Percentiles rank a stretch among this genome's conserved stretches.
Conservation (phyloP, 1,284 basidiomycete genomes). For the Malassezia brasiliensis region DNA sequence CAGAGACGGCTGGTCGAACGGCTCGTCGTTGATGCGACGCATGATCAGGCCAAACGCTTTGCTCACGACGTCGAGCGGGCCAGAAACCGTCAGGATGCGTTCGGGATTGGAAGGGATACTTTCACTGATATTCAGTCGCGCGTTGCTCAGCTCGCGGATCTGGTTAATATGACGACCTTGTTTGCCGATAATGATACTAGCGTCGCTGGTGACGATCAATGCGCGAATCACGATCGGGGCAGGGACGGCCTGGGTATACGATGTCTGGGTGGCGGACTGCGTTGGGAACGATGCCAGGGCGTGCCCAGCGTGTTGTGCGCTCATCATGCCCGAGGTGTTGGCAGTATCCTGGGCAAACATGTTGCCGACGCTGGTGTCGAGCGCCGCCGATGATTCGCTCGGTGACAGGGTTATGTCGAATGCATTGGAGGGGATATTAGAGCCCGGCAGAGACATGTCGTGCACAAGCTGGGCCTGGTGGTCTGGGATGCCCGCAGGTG, state of each 20-base stretch:
- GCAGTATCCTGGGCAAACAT: not conserved
- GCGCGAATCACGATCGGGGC: constrained; percentile 45
- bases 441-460: not conserved
- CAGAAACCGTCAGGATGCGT: constrained; percentile 90
- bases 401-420: constrained; percentile 1
- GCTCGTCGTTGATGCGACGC: constrained; percentile 96
- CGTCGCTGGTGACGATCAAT: constrained; percentile 96
- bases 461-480: not conserved
- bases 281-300: not conserved
- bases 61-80: constrained; percentile 92
- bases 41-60: constrained; percentile 99
- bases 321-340: not conserved
- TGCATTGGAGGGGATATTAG: not conserved
- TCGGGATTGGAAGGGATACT: constrained; percentile 72
- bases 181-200: constrained; percentile 97
- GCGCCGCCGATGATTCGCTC: not conserved
- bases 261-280: not conserved
- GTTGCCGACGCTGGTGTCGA: not conserved
- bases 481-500: not conserved
- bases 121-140: constrained; percentile 54
- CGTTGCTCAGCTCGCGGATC: constrained; percentile 93
- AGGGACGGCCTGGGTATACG: constrained; percentile 17
- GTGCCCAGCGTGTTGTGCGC: not conserved
- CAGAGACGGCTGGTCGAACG: constrained; percentile 91
- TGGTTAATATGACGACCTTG: constrained; percentile 94